These are phyloP conservation scores for Lipomyces anomalus DNA, from an alignment of 805 yeast species.

Conservation along the genomic window DNA sequence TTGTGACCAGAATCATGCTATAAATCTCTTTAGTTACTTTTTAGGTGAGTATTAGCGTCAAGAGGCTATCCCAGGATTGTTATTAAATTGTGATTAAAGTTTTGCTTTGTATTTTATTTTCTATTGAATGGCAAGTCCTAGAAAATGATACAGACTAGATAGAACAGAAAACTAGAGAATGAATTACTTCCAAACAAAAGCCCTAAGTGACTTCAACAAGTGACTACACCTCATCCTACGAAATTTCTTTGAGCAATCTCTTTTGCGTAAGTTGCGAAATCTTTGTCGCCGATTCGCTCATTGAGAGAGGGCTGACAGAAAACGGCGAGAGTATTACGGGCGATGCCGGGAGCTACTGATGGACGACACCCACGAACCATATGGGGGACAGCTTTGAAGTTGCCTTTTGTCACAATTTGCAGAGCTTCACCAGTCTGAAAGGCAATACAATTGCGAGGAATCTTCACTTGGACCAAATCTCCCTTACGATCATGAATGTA, in stretches of 20 bases:
- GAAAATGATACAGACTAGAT: too few species aligned
- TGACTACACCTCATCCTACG: too few species aligned
- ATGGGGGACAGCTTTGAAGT: constrained; percentile 55
- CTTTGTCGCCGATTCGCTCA: constrained; percentile 40
- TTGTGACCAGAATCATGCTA: too few species aligned
- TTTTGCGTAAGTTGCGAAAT: constrained; percentile 47
- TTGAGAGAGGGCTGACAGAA: constrained; percentile 56
- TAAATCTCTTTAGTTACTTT: too few species aligned
- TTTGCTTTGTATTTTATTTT: too few species aligned
- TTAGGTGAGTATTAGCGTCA: too few species aligned
- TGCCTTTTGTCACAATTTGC: constrained; percentile 44
- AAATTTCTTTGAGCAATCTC: constrained; percentile 33
- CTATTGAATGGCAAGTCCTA: too few species aligned
- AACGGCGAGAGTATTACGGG: constrained; percentile 55
- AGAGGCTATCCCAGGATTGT: too few species aligned
- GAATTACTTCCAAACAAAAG: too few species aligned
- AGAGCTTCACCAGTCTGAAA: constrained; percentile 58
- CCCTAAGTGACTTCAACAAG: too few species aligned
- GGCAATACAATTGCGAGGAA: constrained; percentile 52
- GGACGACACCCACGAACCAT: constrained; percentile 49
- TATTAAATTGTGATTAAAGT: too few species aligned
- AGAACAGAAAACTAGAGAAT: too few species aligned
- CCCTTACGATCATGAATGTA: constrained; percentile 46
- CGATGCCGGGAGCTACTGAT: constrained; percentile 33
- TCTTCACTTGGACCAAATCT: constrained; percentile 43